Conservation (phyloP, 352 stramenopile species). For the Pythium diclinum region DNA sequence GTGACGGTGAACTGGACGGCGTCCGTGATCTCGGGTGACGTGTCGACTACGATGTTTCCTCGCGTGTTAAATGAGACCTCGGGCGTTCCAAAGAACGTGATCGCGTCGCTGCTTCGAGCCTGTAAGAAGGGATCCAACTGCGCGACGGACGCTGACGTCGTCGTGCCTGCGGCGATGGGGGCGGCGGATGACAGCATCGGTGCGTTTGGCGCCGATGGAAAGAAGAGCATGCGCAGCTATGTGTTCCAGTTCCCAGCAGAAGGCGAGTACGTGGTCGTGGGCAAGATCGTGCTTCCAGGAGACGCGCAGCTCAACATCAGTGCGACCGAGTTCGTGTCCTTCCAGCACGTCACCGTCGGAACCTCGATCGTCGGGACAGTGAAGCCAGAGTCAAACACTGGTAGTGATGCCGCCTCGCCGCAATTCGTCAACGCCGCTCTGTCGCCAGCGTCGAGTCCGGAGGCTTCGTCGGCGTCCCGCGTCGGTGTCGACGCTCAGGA, state of each 20-base stretch:
- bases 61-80: constrained; percentile 51
- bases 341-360: constrained; percentile 22
- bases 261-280: constrained; percentile 59
- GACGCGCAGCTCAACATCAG: constrained; percentile 40
- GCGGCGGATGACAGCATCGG: constrained; percentile 33
- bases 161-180: constrained; percentile 15
- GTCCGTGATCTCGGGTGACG: constrained; percentile 18
- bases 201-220: constrained; percentile 40
- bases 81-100: constrained; percentile 34
- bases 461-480: neutral
- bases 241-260: constrained; percentile 41
- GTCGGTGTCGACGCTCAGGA: constrained; percentile 7
- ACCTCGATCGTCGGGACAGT: neutral
- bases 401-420: neutral
- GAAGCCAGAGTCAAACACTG: neutral
- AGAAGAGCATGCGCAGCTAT: constrained; percentile 44
- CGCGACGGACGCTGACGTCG: constrained; percentile 30
- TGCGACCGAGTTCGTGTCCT: constrained; percentile 60
- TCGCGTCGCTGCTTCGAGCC: constrained; percentile 44
- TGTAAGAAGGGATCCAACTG: constrained; percentile 67
- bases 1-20: constrained; percentile 48
- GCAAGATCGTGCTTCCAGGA: constrained; percentile 51
- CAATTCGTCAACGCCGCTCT: neutral
- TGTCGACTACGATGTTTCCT: constrained; percentile 50
- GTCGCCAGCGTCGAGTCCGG: neutral